Conservation (phyloP, 2,329 filamentous ascomycete species). For the Apiospora kogelbergensis region DNA sequence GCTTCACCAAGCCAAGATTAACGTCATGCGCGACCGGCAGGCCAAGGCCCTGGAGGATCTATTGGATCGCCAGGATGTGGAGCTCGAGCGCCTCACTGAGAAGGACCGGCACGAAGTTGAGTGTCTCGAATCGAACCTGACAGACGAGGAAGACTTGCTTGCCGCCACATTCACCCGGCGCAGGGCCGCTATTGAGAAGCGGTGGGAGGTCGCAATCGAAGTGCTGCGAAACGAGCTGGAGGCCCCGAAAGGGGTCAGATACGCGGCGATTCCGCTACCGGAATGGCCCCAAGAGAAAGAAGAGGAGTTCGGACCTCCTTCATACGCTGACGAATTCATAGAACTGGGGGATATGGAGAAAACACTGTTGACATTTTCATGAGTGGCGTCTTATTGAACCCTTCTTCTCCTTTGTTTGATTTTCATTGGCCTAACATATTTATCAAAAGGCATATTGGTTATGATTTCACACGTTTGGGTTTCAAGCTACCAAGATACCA, state of each 20-base stretch:
- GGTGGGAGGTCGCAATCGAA: constrained; percentile 55
- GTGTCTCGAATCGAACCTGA: constrained; percentile 45
- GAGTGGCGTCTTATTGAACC: background rate
- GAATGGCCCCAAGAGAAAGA: constrained; percentile 40
- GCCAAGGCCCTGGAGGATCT: constrained; percentile 62
- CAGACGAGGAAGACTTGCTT: constrained; percentile 51
- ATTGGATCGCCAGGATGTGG: constrained; percentile 52
- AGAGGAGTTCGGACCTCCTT: background rate
- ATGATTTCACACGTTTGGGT: constrained; percentile 1
- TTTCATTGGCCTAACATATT: background rate
- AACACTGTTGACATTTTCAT: background rate
- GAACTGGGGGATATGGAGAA: background rate
- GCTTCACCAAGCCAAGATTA: constrained; percentile 60
- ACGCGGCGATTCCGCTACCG: constrained; percentile 38
- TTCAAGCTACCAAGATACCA: background rate
- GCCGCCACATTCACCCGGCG: constrained; percentile 44
- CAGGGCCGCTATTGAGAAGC: constrained; percentile 41
- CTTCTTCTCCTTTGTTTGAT: background rate
- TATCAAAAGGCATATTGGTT: background rate
- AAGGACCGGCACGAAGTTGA: constrained; percentile 50
- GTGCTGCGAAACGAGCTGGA: constrained; percentile 55
- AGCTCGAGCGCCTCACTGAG: constrained; percentile 46
- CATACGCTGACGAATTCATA: background rate
- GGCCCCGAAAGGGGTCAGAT: constrained; percentile 40
- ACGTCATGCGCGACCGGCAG: constrained; percentile 65